Base-by-base conservation (phyloP, 139 green algal species). In the Micromonas commoda region DNA sequence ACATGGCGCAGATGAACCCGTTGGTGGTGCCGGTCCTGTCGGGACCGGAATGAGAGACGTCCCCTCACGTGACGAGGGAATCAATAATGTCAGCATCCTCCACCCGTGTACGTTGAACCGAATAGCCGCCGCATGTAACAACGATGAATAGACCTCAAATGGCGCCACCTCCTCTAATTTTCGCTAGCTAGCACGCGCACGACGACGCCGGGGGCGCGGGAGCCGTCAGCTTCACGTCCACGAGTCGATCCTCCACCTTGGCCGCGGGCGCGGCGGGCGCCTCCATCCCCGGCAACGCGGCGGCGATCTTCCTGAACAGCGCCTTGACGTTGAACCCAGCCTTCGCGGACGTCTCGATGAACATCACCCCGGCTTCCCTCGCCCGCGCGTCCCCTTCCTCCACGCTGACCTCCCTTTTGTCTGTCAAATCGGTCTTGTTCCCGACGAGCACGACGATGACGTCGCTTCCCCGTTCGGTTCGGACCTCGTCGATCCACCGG, bases 321-420 rank as follows among this genome's bases (percentile, higher is more conserved):
- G 95, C 95, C 88, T 99, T 99, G 84, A 99, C 96, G 84, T 99
- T 99, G 83, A 98, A 97, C 26, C 96, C 96, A 26, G 93, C 95
- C 84, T 98, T 99, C 24, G 96, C 96, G 79, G 86, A 94, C 0
- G 96, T 98, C 85, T 99, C 96, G 33, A 99, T 97, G 80, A 99
- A 99, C 82, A 97, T 96, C 0, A 98, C 95, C 29, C 82, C 88
- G 31, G 96, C 85, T 78, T 99, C 96, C 16, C 91, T 84, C 1
- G 95, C 91, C 78, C 96, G 96, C 16, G 88, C 82, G 26, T 98
- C 94, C 1, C 94, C 94, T 82, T 97, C 94, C 84, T 97, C 93
- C 35, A 97, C 93, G 1, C 89, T 96, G 26, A 98, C 94, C 34
- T 80, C 90, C 88, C 94, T 85, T 82, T 96, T 97, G 80, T 98